These are phyloP conservation scores for Fusarium coicis DNA, from an alignment of 2,329 filamentous ascomycete genomes.

Conservation along the genomic window DNA sequence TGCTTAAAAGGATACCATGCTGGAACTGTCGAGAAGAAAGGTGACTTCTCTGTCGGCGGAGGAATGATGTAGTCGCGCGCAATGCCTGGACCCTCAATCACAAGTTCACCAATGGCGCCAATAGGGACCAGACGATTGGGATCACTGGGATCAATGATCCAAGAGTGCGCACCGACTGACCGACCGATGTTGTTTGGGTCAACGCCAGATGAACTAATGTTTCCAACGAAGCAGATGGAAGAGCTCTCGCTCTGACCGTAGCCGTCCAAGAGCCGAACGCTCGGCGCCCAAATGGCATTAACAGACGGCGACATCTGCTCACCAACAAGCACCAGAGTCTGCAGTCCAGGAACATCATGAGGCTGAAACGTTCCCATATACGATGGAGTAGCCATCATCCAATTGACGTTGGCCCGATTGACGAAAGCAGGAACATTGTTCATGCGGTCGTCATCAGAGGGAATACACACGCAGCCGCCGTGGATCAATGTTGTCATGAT, in stretches of 20 bases:
- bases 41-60: not conserved
- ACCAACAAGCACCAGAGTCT: not conserved
- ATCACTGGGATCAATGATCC: slow-evolving; percentile 27
- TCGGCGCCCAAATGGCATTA: not conserved
- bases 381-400: slow-evolving; percentile 29
- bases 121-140: slow-evolving; percentile 4
- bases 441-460: slow-evolving; percentile 35
- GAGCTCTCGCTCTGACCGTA: slow-evolving; percentile 50
- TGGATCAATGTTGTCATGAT: slow-evolving; percentile 20
- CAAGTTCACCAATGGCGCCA: slow-evolving; percentile 31
- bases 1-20: not conserved
- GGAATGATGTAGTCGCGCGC: slow-evolving; percentile 28
- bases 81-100: slow-evolving; percentile 37
- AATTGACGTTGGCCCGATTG: slow-evolving; percentile 10
- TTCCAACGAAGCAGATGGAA: slow-evolving; percentile 3
- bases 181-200: slow-evolving; percentile 23
- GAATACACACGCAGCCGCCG: slow-evolving; percentile 34
- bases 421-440: slow-evolving; percentile 32
- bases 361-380: slow-evolving; percentile 7
- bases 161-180: slow-evolving; percentile 8
- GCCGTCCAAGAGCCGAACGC: slow-evolving; percentile 50
- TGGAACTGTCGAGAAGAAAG: not conserved
- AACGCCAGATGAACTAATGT: not conserved
- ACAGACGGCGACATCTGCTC: slow-evolving; percentile 10
- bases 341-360: not conserved